Percentiles rank a stretch among this genome's conserved stretches.
These are phyloP conservation scores for Dendrocalamus sinicus DNA, from an alignment of 176 grass and related monocot species.

Conservation along the genomic window DNA sequence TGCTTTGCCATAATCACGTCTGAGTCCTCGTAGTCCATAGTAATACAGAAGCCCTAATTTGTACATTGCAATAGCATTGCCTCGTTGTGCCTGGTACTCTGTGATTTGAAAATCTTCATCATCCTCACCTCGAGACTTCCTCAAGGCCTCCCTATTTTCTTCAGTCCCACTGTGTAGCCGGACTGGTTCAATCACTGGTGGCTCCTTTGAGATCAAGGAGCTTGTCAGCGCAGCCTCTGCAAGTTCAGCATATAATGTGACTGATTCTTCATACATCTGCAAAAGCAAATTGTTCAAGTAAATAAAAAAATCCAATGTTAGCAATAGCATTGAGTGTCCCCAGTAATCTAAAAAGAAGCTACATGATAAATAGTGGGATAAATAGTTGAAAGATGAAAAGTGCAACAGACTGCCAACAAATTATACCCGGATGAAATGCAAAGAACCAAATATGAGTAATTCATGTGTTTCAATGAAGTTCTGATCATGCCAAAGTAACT, in stretches of 20 bases:
- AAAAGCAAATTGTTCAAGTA: slow-evolving; percentile 18
- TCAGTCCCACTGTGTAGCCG: slow-evolving; percentile 92
- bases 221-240: slow-evolving; percentile 87
- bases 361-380: neutral
- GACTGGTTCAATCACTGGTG: slow-evolving; percentile 78
- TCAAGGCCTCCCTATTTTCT: slow-evolving; percentile 90
- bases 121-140: slow-evolving; percentile 89
- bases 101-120: slow-evolving; percentile 96
- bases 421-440: neutral
- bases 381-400: slow-evolving; percentile 5
- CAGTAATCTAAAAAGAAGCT: slow-evolving; percentile 13
- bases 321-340: neutral
- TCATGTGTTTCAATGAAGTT: neutral
- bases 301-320: slow-evolving; percentile 2
- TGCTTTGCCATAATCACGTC: slow-evolving; percentile 79
- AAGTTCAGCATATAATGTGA: slow-evolving; percentile 85
- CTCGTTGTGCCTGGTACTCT: slow-evolving; percentile 91
- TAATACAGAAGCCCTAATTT: slow-evolving; percentile 95
- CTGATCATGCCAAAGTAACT: neutral
- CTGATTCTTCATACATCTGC: slow-evolving; percentile 96
- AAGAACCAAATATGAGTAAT: neutral
- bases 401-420: neutral
- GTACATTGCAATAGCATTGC: slow-evolving; percentile 78
- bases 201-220: slow-evolving; percentile 93
- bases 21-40: slow-evolving; percentile 87